These are phyloP conservation scores for Trypanosoma scelopori DNA, from an alignment of 208 protist genomes.

Conservation along the genomic window DNA sequence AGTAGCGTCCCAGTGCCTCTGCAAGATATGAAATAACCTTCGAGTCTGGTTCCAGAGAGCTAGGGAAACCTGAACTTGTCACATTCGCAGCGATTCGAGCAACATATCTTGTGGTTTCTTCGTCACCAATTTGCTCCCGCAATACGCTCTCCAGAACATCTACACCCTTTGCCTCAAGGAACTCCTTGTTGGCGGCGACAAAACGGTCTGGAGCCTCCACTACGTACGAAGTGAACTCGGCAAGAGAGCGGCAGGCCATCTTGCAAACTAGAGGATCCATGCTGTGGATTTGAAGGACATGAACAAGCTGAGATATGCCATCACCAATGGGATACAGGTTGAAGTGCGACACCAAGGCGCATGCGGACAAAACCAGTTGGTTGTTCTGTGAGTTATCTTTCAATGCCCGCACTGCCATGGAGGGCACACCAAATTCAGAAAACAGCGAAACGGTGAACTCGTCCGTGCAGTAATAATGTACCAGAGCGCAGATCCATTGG, in stretches of 20 bases:
- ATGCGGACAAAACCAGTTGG: slow-evolving; percentile 55
- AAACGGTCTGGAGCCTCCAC: slow-evolving; percentile 79
- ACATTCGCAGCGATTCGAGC: slow-evolving; percentile 77
- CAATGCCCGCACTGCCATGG: slow-evolving; percentile 67
- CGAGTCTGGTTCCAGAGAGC: slow-evolving; percentile 53
- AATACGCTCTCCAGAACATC: slow-evolving; percentile 65
- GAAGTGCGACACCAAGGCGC: slow-evolving; percentile 79
- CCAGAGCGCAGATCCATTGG: slow-evolving; percentile 77
- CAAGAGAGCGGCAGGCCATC: slow-evolving; percentile 58
- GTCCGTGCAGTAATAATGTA: slow-evolving; percentile 91
- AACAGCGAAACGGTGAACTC: slow-evolving; percentile 87
- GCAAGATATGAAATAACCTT: slow-evolving; percentile 63
- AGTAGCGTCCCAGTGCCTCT: slow-evolving; percentile 61
- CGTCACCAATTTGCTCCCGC: slow-evolving; percentile 62
- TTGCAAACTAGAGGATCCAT: slow-evolving; percentile 50
- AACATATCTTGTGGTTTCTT: slow-evolving; percentile 69
- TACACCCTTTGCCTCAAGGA: slow-evolving; percentile 71
- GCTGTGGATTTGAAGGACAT: slow-evolving; percentile 52
- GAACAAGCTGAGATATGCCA: slow-evolving; percentile 76
- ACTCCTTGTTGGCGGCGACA: slow-evolving; percentile 56
- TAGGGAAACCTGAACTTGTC: slow-evolving; percentile 59
- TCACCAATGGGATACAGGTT: slow-evolving; percentile 85
- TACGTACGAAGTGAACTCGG: slow-evolving; percentile 88
- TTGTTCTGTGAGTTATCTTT: slow-evolving; percentile 51
- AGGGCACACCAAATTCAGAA: slow-evolving; percentile 76